Evolutionary conservation across 2,329 filamentous ascomycete genomes (phyloP).

Genomic region (Sporothrix mexicana): DNA sequence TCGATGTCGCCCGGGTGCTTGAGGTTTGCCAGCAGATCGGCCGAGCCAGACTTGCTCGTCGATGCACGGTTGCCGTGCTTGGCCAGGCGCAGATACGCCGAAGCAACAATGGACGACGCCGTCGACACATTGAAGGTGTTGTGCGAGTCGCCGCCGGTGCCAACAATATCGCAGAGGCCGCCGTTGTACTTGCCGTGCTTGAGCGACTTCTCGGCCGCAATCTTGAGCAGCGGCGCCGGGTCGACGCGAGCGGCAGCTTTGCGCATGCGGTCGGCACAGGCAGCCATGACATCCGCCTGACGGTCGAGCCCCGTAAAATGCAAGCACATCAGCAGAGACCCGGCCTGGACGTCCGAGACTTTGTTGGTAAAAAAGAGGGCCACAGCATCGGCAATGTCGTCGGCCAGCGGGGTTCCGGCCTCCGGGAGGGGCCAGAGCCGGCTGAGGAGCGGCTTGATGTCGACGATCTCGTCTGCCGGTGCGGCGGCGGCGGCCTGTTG

Average conservation of each 20-base stretch:
- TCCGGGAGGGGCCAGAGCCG: slow-evolving; percentile 69
- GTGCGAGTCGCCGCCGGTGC: slow-evolving; percentile 94
- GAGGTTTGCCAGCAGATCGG: slow-evolving; percentile 84
- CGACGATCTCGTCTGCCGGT: slow-evolving; percentile 43
- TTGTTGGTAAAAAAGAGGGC: slow-evolving; percentile 90
- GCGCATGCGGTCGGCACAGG: slow-evolving; percentile 84
- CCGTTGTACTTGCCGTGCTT: slow-evolving; percentile 78
- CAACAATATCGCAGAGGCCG: slow-evolving; percentile 93
- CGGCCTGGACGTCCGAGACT: slow-evolving; percentile 85
- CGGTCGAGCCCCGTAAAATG: slow-evolving; percentile 90
- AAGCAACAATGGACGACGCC: slow-evolving; percentile 88
- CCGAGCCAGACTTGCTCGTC: slow-evolving; percentile 93
- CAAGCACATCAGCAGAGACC: slow-evolving; percentile 84
- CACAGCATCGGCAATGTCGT: slow-evolving; percentile 88
- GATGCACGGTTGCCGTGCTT: slow-evolving; percentile 97
- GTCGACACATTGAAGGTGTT: slow-evolving; percentile 99
- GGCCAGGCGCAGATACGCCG: slow-evolving; percentile 80
- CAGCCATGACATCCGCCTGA: slow-evolving; percentile 82
- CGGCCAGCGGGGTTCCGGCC: slow-evolving; percentile 53
- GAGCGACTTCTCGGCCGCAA: slow-evolving; percentile 65
- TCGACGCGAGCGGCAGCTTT: slow-evolving; percentile 77
- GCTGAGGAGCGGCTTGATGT: slow-evolving; percentile 75
- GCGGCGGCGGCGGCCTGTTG: slow-evolving; percentile 2
- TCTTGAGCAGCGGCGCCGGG: slow-evolving; percentile 61
- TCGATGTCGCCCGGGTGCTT: slow-evolving; percentile 52